Evolutionary conservation across 345 rosid genomes (phyloP).

Genomic region (Gossypium rotundifolium): DNA sequence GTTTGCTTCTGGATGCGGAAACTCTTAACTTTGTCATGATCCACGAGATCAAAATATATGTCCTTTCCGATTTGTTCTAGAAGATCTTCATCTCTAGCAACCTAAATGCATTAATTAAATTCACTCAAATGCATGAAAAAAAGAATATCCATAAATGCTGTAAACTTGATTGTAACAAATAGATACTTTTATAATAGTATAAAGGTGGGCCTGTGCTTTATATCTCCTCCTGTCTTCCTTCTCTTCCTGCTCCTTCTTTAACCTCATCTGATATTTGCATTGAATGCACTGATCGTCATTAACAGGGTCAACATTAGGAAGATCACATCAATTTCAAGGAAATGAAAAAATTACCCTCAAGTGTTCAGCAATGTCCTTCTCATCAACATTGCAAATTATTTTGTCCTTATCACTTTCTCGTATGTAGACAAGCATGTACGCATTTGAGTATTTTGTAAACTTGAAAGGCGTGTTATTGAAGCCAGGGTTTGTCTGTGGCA

Average conservation of each 20-base stretch:
- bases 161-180: not conserved
- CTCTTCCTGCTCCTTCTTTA: conserved; percentile 94
- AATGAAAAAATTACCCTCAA: conserved; percentile 54
- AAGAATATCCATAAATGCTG: not conserved
- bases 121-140: not conserved
- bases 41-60: conserved; percentile 93
- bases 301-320: not conserved
- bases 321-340: conserved; percentile 9
- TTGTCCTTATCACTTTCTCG: conserved; percentile 94
- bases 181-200: conserved; percentile 81
- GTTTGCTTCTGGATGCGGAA: conserved; percentile 88
- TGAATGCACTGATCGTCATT: not conserved
- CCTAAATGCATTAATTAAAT: conserved; percentile 29
- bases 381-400: conserved; percentile 92
- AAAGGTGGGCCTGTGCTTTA: conserved; percentile 93
- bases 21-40: conserved; percentile 90
- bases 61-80: conserved; percentile 84
- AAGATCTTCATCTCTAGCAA: conserved; percentile 78
- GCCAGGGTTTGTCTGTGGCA: conserved; percentile 91
- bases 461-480: conserved; percentile 87
- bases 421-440: conserved; percentile 96
- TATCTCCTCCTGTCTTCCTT: conserved; percentile 80
- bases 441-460: conserved; percentile 95
- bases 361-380: conserved; percentile 97
- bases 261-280: conserved; percentile 58